These are phyloP conservation scores for Brachypodium distachyon DNA, from an alignment of 202 grass and related monocot species.

Conservation along the genomic window DNA sequence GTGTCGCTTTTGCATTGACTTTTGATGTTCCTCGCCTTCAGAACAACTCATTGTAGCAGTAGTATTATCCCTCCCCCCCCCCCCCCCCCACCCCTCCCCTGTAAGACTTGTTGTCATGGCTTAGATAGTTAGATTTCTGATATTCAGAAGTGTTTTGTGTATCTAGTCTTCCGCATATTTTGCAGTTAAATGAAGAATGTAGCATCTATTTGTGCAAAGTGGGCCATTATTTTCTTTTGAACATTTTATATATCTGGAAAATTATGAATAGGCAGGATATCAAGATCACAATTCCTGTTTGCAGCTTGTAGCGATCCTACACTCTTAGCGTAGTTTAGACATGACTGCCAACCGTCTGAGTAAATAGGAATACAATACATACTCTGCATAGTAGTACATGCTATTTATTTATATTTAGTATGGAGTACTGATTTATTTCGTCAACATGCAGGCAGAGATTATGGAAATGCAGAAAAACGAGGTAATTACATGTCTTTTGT, in stretches of 20 bases:
- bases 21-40: neutral
- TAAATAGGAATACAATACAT: neutral
- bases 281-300: neutral
- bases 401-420: neutral
- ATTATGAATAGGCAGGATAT: neutral
- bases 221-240: neutral
- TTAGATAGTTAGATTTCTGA: too few relatives aligned
- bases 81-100: too few relatives aligned
- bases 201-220: neutral
- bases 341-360: neutral
- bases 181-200: neutral
- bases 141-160: neutral
- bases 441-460: slow-evolving; percentile 50
- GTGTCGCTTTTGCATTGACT: neutral
- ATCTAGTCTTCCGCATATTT: neutral
- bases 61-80: too few relatives aligned
- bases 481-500: slow-evolving; percentile 35
- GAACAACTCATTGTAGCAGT: neutral
- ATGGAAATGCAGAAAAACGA: slow-evolving; percentile 63
- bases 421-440: neutral
- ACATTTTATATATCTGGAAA: neutral
- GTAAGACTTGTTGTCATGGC: too few relatives aligned
- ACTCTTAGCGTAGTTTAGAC: neutral
- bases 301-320: neutral
- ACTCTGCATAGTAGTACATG: neutral